Percentiles rank a stretch among this genome's conserved stretches.
Evolutionary conservation across 805 yeast species (phyloP).

Genomic region (Metschnikowia borealis): DNA sequence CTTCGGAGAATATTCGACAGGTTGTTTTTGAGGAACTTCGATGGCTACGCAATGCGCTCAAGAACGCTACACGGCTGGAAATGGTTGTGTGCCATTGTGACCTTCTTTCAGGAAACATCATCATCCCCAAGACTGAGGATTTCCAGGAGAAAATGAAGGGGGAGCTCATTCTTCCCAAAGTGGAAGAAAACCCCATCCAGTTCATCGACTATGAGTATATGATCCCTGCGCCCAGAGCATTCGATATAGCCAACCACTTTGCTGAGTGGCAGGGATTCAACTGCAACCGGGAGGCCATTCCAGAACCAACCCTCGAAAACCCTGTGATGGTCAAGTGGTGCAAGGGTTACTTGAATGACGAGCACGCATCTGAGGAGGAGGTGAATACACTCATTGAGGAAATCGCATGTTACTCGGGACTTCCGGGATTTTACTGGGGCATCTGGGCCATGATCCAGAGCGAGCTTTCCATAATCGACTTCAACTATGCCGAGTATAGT

Average conservation of each 20-base stretch:
- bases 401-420: slow-evolving; percentile 59
- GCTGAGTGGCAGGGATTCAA: slow-evolving; percentile 83
- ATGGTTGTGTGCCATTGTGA: slow-evolving; percentile 68
- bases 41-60: slow-evolving; percentile 48
- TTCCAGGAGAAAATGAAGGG: background rate
- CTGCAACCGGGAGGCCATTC: slow-evolving; percentile 59
- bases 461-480: slow-evolving; percentile 64
- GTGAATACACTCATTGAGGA: slow-evolving; percentile 51
- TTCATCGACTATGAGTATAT: slow-evolving; percentile 73
- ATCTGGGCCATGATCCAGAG: slow-evolving; percentile 78
- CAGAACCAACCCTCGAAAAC: slow-evolving; percentile 44
- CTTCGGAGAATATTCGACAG: slow-evolving; percentile 27
- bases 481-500: slow-evolving; percentile 63
- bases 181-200: slow-evolving; percentile 40
- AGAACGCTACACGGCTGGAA: slow-evolving; percentile 41
- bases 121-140: slow-evolving; percentile 40
- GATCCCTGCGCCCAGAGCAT: slow-evolving; percentile 69
- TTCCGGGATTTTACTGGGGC: slow-evolving; percentile 86
- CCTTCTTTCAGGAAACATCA: slow-evolving; percentile 67
- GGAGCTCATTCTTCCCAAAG: slow-evolving; percentile 11
- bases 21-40: slow-evolving; percentile 47
- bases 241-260: slow-evolving; percentile 70
- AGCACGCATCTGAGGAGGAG: slow-evolving; percentile 24
- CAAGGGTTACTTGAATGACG: slow-evolving; percentile 45
- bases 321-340: slow-evolving; percentile 55